Percentiles rank a stretch among this genome's conserved stretches.
phyloP scores from a whole-genome alignment of 164 flowering plant genomes.

The Saururus chinensis region DNA sequence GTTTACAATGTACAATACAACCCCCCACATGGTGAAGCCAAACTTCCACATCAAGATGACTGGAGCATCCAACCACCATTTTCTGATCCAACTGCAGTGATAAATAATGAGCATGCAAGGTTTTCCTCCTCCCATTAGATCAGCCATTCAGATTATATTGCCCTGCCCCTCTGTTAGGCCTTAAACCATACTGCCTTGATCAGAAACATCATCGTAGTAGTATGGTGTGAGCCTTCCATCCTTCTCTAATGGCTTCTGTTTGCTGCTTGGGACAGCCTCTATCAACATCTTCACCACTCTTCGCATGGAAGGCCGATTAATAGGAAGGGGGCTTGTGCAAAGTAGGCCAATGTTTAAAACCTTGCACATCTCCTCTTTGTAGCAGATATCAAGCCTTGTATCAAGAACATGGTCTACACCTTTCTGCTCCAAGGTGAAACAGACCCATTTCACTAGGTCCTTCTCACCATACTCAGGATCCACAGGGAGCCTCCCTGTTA shows the following conservation, averaged over 20 bases:
- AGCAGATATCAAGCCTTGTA: conserved; percentile 61
- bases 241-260: conserved; percentile 26
- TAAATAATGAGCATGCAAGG: too few relatives aligned
- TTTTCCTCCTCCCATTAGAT: too few relatives aligned
- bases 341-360: conserved; percentile 74
- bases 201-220: conserved; percentile 67
- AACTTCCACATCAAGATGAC: too few relatives aligned
- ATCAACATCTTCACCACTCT: conserved; percentile 75
- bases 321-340: conserved; percentile 90
- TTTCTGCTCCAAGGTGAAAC: conserved; percentile 69
- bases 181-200: conserved; percentile 72
- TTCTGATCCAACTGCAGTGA: too few relatives aligned
- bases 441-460: conserved; percentile 91
- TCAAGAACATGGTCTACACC: conserved; percentile 72
- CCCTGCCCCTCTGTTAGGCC: background rate
- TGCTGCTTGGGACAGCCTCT: conserved; percentile 41
- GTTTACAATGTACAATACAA: too few relatives aligned
- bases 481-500: conserved; percentile 72
- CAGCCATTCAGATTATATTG: too few relatives aligned
- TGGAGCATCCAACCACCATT: too few relatives aligned
- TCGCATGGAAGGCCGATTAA: conserved; percentile 90
- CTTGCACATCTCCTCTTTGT: conserved; percentile 68
- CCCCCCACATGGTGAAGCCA: too few relatives aligned
- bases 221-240: conserved; percentile 80
- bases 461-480: conserved; percentile 86